These are phyloP conservation scores for Populus hybrid DNA, from an alignment of 441 rosid genomes.

Conservation along the genomic window DNA sequence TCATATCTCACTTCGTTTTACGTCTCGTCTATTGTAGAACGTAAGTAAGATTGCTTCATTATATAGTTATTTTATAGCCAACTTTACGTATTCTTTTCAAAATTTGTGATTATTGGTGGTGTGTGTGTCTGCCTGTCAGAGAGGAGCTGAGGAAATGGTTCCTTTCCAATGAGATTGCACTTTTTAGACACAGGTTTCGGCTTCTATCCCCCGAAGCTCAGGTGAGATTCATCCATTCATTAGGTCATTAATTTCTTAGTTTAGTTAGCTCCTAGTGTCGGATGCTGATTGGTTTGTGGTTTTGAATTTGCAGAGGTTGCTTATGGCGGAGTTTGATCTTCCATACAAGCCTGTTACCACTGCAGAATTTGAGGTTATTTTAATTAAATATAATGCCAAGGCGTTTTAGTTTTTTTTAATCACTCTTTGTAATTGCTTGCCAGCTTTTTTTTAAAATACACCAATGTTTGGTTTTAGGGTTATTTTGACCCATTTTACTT, in stretches of 20 bases:
- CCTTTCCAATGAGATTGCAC: conserved; percentile 80
- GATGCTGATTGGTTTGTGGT: neutral
- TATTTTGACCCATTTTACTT: conserved; percentile 5
- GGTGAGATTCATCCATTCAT: conserved; percentile 33
- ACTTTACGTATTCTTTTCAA: neutral
- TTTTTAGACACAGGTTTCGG: conserved; percentile 66
- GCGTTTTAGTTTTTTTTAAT: neutral
- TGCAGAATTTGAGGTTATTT: conserved; percentile 76
- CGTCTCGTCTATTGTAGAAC: conserved; percentile 94
- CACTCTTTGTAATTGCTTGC: neutral
- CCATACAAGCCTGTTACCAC: conserved; percentile 61
- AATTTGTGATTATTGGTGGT: neutral
- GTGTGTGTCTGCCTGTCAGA: conserved; percentile 26
- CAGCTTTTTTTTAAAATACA: neutral
- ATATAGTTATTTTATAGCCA: neutral
- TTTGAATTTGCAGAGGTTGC: conserved; percentile 43
- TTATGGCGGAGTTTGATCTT: conserved; percentile 65
- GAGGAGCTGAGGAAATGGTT: conserved; percentile 97
- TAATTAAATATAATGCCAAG: neutral
- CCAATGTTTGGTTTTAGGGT: neutral
- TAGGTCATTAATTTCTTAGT: neutral
- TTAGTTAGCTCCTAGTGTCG: conserved; percentile 8
- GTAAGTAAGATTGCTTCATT: conserved; percentile 30
- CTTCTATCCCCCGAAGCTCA: conserved; percentile 39
- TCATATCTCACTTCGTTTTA: conserved; percentile 79